Evolutionary conservation across 305 asterid genomes (phyloP).

Genomic region (Fraxinus paxiana): DNA sequence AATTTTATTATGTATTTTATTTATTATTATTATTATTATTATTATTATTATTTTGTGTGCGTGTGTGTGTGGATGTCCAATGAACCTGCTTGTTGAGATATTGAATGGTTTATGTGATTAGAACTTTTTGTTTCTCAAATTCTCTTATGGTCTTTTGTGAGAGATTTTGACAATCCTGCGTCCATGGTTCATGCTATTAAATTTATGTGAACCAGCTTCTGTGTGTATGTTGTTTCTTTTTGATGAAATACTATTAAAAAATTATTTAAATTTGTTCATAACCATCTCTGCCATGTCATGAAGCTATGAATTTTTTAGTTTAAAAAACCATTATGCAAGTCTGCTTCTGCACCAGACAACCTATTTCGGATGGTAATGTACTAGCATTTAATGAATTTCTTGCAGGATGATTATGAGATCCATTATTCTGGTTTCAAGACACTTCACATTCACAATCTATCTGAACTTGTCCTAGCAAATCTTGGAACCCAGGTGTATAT

Average conservation of each 20-base stretch:
- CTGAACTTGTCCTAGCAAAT: slow-evolving; percentile 80
- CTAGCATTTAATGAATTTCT: slow-evolving; percentile 25
- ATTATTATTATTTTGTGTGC: background rate
- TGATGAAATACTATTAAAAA: slow-evolving; percentile 19
- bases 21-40: background rate
- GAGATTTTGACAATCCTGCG: background rate
- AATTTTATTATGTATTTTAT: background rate
- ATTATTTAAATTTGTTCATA: background rate
- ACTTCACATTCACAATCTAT: slow-evolving; percentile 74
- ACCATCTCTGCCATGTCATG: background rate
- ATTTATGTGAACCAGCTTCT: slow-evolving; percentile 7
- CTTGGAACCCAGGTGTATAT: slow-evolving; percentile 68
- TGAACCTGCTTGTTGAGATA: background rate
- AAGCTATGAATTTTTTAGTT: background rate
- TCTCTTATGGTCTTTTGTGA: background rate
- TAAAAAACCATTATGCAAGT: background rate
- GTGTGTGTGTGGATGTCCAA: background rate
- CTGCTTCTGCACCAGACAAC: background rate
- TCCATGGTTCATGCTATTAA: background rate
- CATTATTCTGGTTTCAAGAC: slow-evolving; percentile 85
- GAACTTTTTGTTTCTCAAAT: background rate
- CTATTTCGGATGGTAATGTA: slow-evolving; percentile 15
- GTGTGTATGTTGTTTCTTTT: background rate
- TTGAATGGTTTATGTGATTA: background rate
- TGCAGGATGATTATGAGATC: slow-evolving; percentile 75